Percentiles rank a stretch among this genome's conserved stretches.
Evolutionary conservation across 1,284 basidiomycete genomes (phyloP).

Genomic region (Ceratobasidium sp.): DNA sequence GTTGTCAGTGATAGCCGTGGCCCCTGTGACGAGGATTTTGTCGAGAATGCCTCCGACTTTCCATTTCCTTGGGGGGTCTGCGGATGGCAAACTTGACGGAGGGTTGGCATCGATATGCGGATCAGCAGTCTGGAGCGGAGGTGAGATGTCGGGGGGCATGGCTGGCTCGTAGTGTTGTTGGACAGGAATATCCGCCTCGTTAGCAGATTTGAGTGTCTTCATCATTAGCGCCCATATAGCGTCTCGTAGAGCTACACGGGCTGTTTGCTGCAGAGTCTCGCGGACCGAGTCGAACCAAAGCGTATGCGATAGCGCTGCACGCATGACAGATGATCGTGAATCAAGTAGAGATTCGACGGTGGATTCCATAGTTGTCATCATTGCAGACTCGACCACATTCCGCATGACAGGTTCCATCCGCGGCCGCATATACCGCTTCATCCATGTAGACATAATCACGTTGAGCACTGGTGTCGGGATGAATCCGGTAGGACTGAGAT

Average conservation of each 20-base stretch:
- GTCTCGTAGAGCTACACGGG: not conserved
- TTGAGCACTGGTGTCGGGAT: not conserved
- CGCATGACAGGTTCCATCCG: conserved; percentile 9
- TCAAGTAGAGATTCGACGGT: conserved; percentile 6
- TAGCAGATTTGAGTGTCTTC: conserved; percentile 9
- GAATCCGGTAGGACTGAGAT: not conserved
- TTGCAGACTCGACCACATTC: conserved; percentile 7
- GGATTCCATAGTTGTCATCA: not conserved
- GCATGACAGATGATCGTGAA: conserved; percentile 18
- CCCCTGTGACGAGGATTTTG: conserved; percentile 4
- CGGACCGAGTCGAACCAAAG: conserved; percentile 10
- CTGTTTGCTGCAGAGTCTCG: not conserved
- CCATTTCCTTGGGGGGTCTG: not conserved
- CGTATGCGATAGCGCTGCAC: not conserved
- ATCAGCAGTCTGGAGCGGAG: too few species aligned
- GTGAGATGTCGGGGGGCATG: too few species aligned
- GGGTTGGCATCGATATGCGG: not conserved
- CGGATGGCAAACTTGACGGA: not conserved
- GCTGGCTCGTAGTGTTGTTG: conserved; percentile 2
- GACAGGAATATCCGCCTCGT: conserved; percentile 4
- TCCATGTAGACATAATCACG: conserved; percentile 3
- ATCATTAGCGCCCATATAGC: conserved; percentile 14
- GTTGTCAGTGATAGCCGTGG: conserved; percentile 6
- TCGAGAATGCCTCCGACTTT: conserved; percentile 5
- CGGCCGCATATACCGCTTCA: conserved; percentile 4